phyloP scores from a whole-genome alignment of 2,329 filamentous ascomycete genomes.

The Colletotrichum musae region DNA sequence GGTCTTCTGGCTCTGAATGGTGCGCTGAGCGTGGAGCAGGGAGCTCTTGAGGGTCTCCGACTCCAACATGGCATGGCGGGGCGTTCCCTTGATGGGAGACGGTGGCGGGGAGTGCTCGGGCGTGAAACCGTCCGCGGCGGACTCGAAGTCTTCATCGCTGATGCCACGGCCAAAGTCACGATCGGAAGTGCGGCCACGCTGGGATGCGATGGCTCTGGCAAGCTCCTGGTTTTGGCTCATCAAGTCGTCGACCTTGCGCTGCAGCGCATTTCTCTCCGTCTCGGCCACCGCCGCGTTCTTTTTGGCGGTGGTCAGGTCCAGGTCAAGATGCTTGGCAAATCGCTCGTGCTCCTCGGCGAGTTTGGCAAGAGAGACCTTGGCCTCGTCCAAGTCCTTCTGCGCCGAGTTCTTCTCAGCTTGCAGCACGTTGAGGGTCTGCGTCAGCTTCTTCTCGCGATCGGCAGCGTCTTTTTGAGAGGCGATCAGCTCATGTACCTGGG shows the following conservation, averaged over 20 bases:
- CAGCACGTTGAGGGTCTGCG: slow-evolving; percentile 77
- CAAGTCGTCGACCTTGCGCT: slow-evolving; percentile 90
- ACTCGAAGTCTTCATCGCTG: slow-evolving; percentile 75
- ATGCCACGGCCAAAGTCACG: slow-evolving; percentile 71
- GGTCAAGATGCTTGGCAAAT: slow-evolving; percentile 86
- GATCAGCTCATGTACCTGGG: slow-evolving; percentile 87
- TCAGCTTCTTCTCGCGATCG: slow-evolving; percentile 87
- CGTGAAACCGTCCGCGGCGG: slow-evolving; percentile 77
- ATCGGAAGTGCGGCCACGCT: slow-evolving; percentile 77
- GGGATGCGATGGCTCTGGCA: slow-evolving; percentile 84
- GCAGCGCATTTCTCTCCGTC: slow-evolving; percentile 81
- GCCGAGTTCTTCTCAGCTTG: slow-evolving; percentile 82
- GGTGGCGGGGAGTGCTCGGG: slow-evolving; percentile 92
- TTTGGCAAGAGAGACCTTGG: slow-evolving; percentile 84
- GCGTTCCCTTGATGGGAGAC: slow-evolving; percentile 92
- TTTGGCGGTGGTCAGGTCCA: slow-evolving; percentile 87
- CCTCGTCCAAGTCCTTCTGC: slow-evolving; percentile 92
- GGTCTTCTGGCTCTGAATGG: slow-evolving; percentile 95
- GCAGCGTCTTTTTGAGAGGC: slow-evolving; percentile 80
- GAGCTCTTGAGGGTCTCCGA: slow-evolving; percentile 96
- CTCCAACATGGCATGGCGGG: slow-evolving; percentile 92
- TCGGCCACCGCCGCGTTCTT: slow-evolving; percentile 85
- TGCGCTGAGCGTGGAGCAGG: slow-evolving; percentile 92
- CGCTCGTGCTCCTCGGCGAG: slow-evolving; percentile 85
- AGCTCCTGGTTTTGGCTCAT: slow-evolving; percentile 92